Evolutionary conservation across 2,329 filamentous ascomycete genomes (phyloP), one percentile per base, ranked within the genome.

Genomic region (Cercospora sojina): DNA sequence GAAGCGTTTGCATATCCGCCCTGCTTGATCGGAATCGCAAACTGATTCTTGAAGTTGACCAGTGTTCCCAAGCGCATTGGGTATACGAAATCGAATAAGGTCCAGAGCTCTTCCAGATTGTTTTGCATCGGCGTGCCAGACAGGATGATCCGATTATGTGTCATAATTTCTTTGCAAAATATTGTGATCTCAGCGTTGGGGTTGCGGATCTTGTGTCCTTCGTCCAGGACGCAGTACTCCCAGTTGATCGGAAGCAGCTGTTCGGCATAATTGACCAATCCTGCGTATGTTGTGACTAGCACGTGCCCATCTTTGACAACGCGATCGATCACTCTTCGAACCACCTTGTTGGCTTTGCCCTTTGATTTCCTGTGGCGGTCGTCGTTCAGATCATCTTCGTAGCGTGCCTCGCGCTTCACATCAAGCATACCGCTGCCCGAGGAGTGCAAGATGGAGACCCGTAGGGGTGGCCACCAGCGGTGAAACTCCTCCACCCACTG

Each of bases 401-500:
- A 83, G 35, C 83, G 83, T 64, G 82, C 82, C 75, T 89, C 88
- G 59, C 80, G 83, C 53, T 81, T 80, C 25, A 96, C 83, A 70
- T 96, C 93, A 62, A 97, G 82, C 94, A 99, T 98, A 18, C 95
- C 96, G 77, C 93, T 98, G 2, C 95, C 95, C 4, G 95, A 97
- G 0, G 92, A 92, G 77, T 99, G 95, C 58, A 99, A 79, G 68
- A 99, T 98, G 0, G 93, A 96, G 5, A 99, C 95, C 49, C 96
- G 87, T 32, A 99, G 83, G n/a, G 95, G 90, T n/a, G 95, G 95
- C 96, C 96, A 99, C 96, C 96, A 99, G 12, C 90, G 88, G 79
- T 99, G 96, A 73, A 99, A 98, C 76, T 99, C 95, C 70, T 96
- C 96, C 12, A 97, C 95, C 95, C 95, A 99, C 77, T 99, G 95